Conservation (phyloP, 257 asterid species). For the Solanum dulcamara region DNA sequence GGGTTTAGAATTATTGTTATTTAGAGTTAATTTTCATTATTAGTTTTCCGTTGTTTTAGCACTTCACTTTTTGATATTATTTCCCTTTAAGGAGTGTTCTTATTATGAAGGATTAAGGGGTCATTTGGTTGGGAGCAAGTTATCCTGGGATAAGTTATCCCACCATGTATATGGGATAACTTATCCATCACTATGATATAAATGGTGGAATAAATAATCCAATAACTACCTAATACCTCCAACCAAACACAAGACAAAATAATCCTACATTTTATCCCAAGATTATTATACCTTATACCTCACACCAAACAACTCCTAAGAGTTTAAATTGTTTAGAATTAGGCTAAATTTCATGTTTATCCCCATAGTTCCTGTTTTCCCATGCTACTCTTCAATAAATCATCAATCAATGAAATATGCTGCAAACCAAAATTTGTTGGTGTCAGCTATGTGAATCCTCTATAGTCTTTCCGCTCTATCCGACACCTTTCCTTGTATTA, state of each 20-base stretch:
- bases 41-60: background rate
- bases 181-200: too few species aligned
- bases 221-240: too few species aligned
- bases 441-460: background rate
- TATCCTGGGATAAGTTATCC: too few species aligned
- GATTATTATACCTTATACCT: too few species aligned
- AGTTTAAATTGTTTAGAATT: background rate
- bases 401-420: background rate
- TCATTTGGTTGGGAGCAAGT: too few species aligned
- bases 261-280: too few species aligned
- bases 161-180: too few species aligned
- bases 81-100: background rate
- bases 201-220: too few species aligned
- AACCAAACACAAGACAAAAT: too few species aligned
- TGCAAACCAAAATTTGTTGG: background rate
- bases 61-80: background rate
- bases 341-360: background rate
- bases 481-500: background rate
- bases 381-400: background rate
- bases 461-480: background rate
- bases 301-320: too few species aligned
- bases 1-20: background rate
- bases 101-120: background rate
- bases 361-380: background rate
- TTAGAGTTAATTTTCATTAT: background rate